phyloP scores from a whole-genome alignment of 495 filamentous ascomycete species.

The Penicillium cinerascens region DNA sequence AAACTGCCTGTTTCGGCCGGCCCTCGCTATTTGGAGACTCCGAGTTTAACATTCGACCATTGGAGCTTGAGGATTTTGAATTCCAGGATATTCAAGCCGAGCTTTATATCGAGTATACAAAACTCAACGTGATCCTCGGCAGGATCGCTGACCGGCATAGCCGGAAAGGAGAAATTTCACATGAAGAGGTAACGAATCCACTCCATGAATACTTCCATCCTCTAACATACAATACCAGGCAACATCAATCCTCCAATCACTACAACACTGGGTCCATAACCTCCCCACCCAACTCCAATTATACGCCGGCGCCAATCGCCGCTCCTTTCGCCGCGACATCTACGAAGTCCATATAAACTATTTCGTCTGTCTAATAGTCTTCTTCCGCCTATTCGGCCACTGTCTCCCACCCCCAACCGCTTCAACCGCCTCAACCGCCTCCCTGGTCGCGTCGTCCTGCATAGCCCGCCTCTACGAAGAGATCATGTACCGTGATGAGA shows the following conservation, averaged over 20 bases:
- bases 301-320: not conserved
- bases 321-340: not conserved
- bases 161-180: not conserved
- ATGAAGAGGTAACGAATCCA: not conserved
- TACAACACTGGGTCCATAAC: conserved; percentile 1
- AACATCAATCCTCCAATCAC: not conserved
- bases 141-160: conserved; percentile 1
- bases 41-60: conserved; percentile 1
- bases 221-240: not conserved
- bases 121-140: conserved; percentile 4
- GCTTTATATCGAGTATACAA: conserved; percentile 3
- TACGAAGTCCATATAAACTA: conserved; percentile 8
- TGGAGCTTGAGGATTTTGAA: not conserved
- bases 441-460: conserved; percentile 6
- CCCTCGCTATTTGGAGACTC: not conserved
- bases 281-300: not conserved
- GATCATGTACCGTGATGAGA: conserved; percentile 3
- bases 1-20: conserved; percentile 5
- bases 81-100: not conserved
- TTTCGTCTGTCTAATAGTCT: conserved; percentile 8
- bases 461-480: conserved; percentile 7
- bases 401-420: not conserved
- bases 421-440: not conserved
- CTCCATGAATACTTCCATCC: not conserved
- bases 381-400: conserved; percentile 7